Conservation (phyloP, 495 filamentous ascomycete genomes). For the Lasiosphaeria miniovina region DNA sequence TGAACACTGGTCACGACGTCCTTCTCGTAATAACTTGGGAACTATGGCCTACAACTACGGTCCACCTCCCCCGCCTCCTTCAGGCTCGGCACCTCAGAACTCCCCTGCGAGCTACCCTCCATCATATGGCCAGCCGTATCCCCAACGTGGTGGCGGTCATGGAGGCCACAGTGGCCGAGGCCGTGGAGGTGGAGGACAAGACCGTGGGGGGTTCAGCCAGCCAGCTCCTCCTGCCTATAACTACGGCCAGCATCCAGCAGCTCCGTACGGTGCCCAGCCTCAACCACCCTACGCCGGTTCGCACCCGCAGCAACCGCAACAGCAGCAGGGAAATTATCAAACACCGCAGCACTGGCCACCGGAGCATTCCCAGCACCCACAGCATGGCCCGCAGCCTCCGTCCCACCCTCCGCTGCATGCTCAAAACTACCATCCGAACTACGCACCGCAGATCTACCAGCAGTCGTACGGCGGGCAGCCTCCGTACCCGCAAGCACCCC, state of each 20-base stretch:
- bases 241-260: constrained; percentile 23
- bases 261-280: constrained; percentile 25
- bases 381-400: constrained; percentile 20
- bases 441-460: constrained; percentile 47
- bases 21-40: not conserved
- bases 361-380: constrained; percentile 29
- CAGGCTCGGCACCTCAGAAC: constrained; percentile 35
- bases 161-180: constrained; percentile 34
- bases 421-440: constrained; percentile 51
- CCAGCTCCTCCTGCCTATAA: constrained; percentile 20
- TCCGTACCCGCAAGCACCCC: constrained; percentile 21
- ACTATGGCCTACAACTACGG: constrained; percentile 50
- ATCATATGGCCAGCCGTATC: constrained; percentile 37
- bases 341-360: constrained; percentile 23
- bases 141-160: constrained; percentile 29
- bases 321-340: constrained; percentile 27
- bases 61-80: constrained; percentile 54
- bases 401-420: constrained; percentile 38
- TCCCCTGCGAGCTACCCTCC: constrained; percentile 28
- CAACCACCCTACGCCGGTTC: constrained; percentile 21
- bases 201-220: constrained; percentile 37
- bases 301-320: constrained; percentile 29
- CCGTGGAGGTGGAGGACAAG: constrained; percentile 30
- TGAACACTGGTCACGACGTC: not conserved
- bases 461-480: constrained; percentile 27